These are phyloP conservation scores for Pestalotiopsis sp. DNA, from an alignment of 2,329 filamentous ascomycete genomes.

Conservation along the genomic window DNA sequence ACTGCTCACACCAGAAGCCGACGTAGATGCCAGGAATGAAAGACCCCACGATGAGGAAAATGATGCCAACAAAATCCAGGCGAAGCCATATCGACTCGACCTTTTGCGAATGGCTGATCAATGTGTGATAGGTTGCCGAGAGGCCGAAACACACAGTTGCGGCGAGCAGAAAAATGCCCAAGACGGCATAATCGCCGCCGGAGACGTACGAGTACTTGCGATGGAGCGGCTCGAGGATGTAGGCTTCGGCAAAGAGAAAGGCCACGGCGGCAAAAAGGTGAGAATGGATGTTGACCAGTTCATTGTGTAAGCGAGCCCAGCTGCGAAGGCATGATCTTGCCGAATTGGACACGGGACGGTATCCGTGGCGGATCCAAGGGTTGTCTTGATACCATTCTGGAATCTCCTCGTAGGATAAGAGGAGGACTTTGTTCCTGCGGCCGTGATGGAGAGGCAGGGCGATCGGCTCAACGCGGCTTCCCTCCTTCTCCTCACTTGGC, in stretches of 20 bases:
- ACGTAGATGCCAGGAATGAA: constrained; percentile 42
- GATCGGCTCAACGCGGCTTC: constrained; percentile 1
- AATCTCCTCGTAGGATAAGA: constrained; percentile 31
- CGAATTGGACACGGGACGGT: constrained; percentile 43
- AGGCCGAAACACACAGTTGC: constrained; percentile 36
- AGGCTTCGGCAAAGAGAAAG: constrained; percentile 32
- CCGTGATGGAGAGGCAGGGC: not conserved
- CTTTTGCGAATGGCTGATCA: constrained; percentile 39
- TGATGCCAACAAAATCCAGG: constrained; percentile 39
- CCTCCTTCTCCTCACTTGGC: constrained; percentile 2
- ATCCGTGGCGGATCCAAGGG: constrained; percentile 40
- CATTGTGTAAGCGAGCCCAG: constrained; percentile 44
- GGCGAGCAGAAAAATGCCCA: constrained; percentile 39
- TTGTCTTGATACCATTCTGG: constrained; percentile 46
- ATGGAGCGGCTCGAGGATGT: constrained; percentile 22
- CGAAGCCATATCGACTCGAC: constrained; percentile 37
- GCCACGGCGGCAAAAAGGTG: constrained; percentile 45
- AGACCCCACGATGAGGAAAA: constrained; percentile 37
- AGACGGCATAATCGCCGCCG: constrained; percentile 37
- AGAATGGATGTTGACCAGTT: constrained; percentile 44
- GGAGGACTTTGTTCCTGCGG: not conserved
- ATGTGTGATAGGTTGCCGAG: constrained; percentile 40
- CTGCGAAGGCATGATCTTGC: constrained; percentile 37
- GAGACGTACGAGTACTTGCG: constrained; percentile 11
- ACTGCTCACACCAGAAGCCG: constrained; percentile 39